Percentiles rank a stretch among this genome's conserved stretches.
phyloP scores from a whole-genome alignment of 176 grass and related monocot species.

The Puya raimondii region DNA sequence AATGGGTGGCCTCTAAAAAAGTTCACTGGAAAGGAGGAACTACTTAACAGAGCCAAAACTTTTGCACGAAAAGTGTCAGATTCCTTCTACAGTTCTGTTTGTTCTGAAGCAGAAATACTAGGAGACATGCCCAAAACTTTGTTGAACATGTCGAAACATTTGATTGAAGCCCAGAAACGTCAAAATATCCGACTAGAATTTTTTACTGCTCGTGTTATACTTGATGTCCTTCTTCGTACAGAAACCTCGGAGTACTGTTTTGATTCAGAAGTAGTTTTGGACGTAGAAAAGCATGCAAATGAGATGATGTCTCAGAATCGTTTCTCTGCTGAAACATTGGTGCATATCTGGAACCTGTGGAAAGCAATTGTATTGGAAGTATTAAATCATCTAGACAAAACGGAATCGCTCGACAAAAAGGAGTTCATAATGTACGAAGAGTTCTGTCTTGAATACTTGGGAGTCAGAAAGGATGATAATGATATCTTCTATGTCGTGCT shows the following conservation, averaged over 20 bases:
- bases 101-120: conserved; percentile 38
- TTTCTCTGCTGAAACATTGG: conserved; percentile 36
- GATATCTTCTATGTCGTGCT: conserved; percentile 24
- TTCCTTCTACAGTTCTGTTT: conserved; percentile 32
- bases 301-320: conserved; percentile 25
- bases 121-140: conserved; percentile 31
- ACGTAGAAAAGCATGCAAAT: conserved; percentile 15
- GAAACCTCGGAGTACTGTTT: conserved; percentile 16
- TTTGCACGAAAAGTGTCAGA: conserved; percentile 31
- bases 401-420: conserved; percentile 2
- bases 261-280: conserved; percentile 19
- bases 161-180: conserved; percentile 34
- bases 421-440: conserved; percentile 26
- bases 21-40: conserved; percentile 35
- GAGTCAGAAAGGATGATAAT: conserved; percentile 36
- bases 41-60: conserved; percentile 40
- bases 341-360: conserved; percentile 43
- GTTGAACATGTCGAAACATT: conserved; percentile 16
- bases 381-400: conserved; percentile 16
- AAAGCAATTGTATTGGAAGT: conserved; percentile 26
- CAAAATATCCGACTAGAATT: conserved; percentile 29
- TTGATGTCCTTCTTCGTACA: conserved; percentile 46
- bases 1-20: conserved; percentile 58
- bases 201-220: conserved; percentile 35
- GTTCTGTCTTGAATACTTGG: conserved; percentile 57